A percentile compares a stretch with the other conserved stretches of the same genome.
These are phyloP conservation scores for Linum lewisii DNA, from an alignment of 345 rosid species.

Conservation along the genomic window DNA sequence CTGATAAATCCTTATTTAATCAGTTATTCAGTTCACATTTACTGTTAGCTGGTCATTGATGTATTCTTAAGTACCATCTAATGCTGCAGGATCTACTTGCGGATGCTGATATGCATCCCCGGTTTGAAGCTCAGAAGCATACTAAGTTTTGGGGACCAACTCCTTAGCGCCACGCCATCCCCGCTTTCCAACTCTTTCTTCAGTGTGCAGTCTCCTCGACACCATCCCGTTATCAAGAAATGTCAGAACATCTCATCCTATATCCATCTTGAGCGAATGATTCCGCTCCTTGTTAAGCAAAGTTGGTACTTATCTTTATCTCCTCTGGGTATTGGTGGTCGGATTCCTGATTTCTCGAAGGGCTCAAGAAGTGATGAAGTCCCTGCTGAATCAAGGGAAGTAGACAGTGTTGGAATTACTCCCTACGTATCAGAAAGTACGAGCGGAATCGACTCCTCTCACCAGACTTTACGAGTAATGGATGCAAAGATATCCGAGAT, in stretches of 20 bases:
- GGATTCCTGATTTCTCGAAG: constrained; percentile 30
- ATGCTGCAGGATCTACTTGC: constrained; percentile 67
- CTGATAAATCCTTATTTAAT: not conserved
- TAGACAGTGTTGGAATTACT: constrained; percentile 23
- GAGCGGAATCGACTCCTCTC: constrained; percentile 29
- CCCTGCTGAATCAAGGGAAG: constrained; percentile 34
- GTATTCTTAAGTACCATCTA: constrained; percentile 16
- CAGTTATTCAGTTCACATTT: not conserved
- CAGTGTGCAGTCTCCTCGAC: constrained; percentile 51
- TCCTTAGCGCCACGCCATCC: constrained; percentile 53
- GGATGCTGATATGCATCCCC: constrained; percentile 80
- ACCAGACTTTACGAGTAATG: constrained; percentile 65
- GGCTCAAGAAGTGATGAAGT: constrained; percentile 39
- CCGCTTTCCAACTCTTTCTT: constrained; percentile 59
- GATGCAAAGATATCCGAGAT: constrained; percentile 76
- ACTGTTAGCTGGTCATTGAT: not conserved
- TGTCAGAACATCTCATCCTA: constrained; percentile 53
- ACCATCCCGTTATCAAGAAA: constrained; percentile 44
- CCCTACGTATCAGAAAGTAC: constrained; percentile 33
- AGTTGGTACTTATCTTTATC: constrained; percentile 78
- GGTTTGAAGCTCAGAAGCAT: constrained; percentile 64
- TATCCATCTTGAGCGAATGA: constrained; percentile 56
- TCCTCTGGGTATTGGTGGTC: constrained; percentile 33
- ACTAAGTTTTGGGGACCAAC: constrained; percentile 60
- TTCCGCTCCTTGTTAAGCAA: constrained; percentile 66